Evolutionary conservation across 345 rosid species (phyloP).

Genomic region (Sonneratia alba): DNA sequence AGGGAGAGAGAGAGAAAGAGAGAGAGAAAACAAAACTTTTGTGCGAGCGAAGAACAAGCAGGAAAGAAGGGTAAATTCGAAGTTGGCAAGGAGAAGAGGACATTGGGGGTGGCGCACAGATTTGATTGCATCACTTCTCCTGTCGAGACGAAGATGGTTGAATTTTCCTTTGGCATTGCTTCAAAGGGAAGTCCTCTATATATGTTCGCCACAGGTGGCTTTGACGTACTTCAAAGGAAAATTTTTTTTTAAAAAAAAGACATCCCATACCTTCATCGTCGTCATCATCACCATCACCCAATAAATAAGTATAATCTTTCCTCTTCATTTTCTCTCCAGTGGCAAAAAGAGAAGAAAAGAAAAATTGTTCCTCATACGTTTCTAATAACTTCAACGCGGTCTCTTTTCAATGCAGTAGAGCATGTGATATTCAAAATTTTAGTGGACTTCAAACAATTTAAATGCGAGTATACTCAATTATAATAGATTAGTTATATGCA

Average conservation of each 20-base stretch:
- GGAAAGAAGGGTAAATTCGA: too few relatives aligned
- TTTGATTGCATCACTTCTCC: not conserved
- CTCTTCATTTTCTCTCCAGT: not conserved
- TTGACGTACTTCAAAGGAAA: not conserved
- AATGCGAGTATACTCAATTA: too few relatives aligned
- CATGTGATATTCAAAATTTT: too few relatives aligned
- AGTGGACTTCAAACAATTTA: too few relatives aligned
- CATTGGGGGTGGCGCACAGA: not conserved
- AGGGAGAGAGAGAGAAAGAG: too few relatives aligned
- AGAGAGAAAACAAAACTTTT: too few relatives aligned
- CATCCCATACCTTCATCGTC: not conserved
- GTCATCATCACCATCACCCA: not conserved
- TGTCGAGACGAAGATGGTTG: too few relatives aligned
- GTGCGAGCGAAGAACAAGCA: too few relatives aligned
- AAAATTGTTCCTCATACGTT: not conserved
- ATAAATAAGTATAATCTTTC: too few relatives aligned
- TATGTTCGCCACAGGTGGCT: not conserved
- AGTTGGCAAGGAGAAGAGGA: not conserved
- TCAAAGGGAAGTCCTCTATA: not conserved
- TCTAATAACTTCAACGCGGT: not conserved
- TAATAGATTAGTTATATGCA: too few relatives aligned
- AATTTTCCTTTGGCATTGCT: slow-evolving; percentile 1
- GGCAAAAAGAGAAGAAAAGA: too few relatives aligned
- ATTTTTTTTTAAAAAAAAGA: too few relatives aligned
- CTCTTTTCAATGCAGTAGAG: not conserved